These are phyloP conservation scores for Daldinia sp. DNA, from an alignment of 2,329 filamentous ascomycete species.

Conservation along the genomic window DNA sequence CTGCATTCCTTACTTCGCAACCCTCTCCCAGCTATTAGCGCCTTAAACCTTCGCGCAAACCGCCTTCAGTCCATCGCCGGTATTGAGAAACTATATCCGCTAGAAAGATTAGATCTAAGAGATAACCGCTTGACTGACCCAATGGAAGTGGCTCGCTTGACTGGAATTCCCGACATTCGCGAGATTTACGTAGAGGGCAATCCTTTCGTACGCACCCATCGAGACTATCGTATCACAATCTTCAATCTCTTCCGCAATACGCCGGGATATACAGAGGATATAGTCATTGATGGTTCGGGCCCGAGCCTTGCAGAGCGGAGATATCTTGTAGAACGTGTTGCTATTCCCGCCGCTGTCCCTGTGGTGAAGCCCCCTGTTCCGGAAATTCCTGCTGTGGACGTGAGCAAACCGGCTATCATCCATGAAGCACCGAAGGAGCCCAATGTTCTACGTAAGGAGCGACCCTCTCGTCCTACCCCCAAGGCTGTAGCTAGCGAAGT, in stretches of 20 bases:
- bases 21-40: constrained; percentile 90
- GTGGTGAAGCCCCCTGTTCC: constrained; percentile 75
- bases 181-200: constrained; percentile 95
- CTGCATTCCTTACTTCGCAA: constrained; percentile 86
- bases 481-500: constrained; percentile 65
- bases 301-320: constrained; percentile 88
- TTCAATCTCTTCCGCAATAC: constrained; percentile 95
- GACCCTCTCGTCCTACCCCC: constrained; percentile 54
- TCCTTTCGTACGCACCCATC: constrained; percentile 87
- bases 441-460: constrained; percentile 66
- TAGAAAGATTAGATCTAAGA: constrained; percentile 89
- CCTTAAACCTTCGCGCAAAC: constrained; percentile 89
- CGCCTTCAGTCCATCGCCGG: constrained; percentile 86
- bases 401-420: constrained; percentile 72
- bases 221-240: constrained; percentile 85
- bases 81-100: constrained; percentile 84
- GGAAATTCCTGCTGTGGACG: constrained; percentile 69
- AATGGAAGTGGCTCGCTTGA: constrained; percentile 86
- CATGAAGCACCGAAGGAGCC: constrained; percentile 61
- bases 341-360: constrained; percentile 77
- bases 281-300: constrained; percentile 84
- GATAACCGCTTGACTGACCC: constrained; percentile 94
- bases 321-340: constrained; percentile 81
- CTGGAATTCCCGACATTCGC: constrained; percentile 86
- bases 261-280: constrained; percentile 88